Evolutionary conservation across 441 rosid species (phyloP), one percentile per base, ranked within the genome.

Genomic region (Mallotus repandus): DNA sequence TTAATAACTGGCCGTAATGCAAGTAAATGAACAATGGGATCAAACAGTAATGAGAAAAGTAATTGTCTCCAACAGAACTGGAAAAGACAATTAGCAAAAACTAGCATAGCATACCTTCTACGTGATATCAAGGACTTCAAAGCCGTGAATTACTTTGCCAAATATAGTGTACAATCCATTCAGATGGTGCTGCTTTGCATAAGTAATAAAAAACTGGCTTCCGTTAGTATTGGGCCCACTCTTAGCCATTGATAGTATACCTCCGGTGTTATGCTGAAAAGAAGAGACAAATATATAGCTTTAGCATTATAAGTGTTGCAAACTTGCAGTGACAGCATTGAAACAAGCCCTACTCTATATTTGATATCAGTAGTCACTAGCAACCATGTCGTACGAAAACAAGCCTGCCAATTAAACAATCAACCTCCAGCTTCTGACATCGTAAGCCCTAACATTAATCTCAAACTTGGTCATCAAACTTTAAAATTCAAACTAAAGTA

Each of bases 221-320:
- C 94, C 99, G n/a, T 91, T 93, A 43, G 99, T 96, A 76, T 96
- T 93, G 58, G 99, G 97, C 19, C 99, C 98, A 66, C 97, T 96
- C 74, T 96, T 91, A 69, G 99, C 99, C 99, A 96, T 96, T 19
- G 98, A 68, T 21, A 96, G 80, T 68, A 85, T 89, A 59, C 98
- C 98, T 83, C 99, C 90, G n/a, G 97, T 96, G 78, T 90, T 93
- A 76, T 93, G 98, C 98, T 96, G 91, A 50, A 69, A 58, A 53
- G 21, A 74, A 46, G 25, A 58, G 32, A 29, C 32, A 29, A 29
- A 29, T 57, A 29, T 57, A 56, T 18, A 57, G 59, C 68, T 71
- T 66, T 38, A 53, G 64, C 57, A 66, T 18, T 52, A 45, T 10
- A 5, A 50, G 11, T 45, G 48, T 59, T 43, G 25, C 59, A 58